Percentiles rank a stretch among this genome's conserved stretches.
These are phyloP conservation scores for Lotus japonicus DNA, from an alignment of 306 rosid species.

Conservation along the genomic window DNA sequence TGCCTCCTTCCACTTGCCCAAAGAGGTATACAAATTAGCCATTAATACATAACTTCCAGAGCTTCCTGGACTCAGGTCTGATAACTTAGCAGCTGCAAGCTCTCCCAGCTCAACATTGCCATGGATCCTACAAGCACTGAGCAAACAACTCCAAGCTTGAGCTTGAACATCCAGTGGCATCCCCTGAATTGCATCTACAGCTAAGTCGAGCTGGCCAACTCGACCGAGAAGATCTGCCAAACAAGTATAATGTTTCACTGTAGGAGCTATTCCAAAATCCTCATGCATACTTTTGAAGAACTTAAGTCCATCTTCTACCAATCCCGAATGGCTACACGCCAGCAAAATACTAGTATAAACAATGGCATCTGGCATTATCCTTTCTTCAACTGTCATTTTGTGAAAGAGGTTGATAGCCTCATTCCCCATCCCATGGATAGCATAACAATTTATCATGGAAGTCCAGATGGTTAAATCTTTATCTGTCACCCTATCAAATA, in stretches of 20 bases:
- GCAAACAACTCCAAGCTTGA: conserved; percentile 53
- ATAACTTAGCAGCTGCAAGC: conserved; percentile 35
- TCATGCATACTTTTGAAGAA: conserved; percentile 53
- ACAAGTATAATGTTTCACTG: conserved; percentile 52
- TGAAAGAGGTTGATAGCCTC: conserved; percentile 46
- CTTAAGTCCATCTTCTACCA: conserved; percentile 57
- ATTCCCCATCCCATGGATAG: conserved; percentile 55
- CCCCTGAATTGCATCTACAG: conserved; percentile 44
- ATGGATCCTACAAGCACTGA: conserved; percentile 58
- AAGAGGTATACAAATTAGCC: conserved; percentile 53
- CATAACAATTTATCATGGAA: conserved; percentile 58
- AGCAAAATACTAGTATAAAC: conserved; percentile 49
- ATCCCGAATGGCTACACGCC: conserved; percentile 67
- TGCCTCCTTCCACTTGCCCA: conserved; percentile 67
- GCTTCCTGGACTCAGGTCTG: conserved; percentile 23
- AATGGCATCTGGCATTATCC: conserved; percentile 49
- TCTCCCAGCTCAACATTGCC: conserved; percentile 44
- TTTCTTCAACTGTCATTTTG: conserved; percentile 38
- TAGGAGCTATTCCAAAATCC: conserved; percentile 47
- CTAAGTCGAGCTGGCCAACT: conserved; percentile 46
- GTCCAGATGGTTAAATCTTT: conserved; percentile 66
- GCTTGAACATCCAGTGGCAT: conserved; percentile 51
- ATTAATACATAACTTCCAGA: conserved; percentile 45
- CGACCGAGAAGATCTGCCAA: conserved; percentile 62
- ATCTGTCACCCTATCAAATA: conserved; percentile 35